These are phyloP conservation scores for Russula brevipes DNA, from an alignment of 768 basidiomycete species.

Conservation along the genomic window DNA sequence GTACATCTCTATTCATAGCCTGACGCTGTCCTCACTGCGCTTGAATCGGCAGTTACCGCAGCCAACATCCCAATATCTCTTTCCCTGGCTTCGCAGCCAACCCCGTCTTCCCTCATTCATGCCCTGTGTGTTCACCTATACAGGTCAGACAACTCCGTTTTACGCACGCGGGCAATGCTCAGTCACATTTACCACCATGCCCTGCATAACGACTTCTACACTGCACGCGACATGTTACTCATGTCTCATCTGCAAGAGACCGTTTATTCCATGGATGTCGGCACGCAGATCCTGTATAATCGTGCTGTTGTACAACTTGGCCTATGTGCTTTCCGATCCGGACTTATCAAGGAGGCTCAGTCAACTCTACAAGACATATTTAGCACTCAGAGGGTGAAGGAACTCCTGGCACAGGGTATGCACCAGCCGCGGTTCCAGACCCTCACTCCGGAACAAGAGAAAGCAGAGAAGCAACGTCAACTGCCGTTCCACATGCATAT, in stretches of 20 bases:
- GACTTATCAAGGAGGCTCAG: slow-evolving; percentile 91
- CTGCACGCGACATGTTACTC: slow-evolving; percentile 93
- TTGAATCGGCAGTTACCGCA: slow-evolving; percentile 64
- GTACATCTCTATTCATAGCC: slow-evolving; percentile 50
- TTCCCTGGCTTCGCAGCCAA: slow-evolving; percentile 48
- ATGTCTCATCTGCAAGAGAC: slow-evolving; percentile 99
- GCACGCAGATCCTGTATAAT: slow-evolving; percentile 97
- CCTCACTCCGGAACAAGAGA: slow-evolving; percentile 91
- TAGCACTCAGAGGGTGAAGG: slow-evolving; percentile 93
- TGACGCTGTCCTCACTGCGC: slow-evolving; percentile 83
- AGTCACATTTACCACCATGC: slow-evolving; percentile 97
- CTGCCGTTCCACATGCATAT: slow-evolving; percentile 99
- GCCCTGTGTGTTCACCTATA: slow-evolving; percentile 89
- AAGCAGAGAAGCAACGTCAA: slow-evolving; percentile 91
- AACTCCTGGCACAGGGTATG: slow-evolving; percentile 92
- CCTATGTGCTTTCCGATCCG: slow-evolving; percentile 92
- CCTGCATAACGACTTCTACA: slow-evolving; percentile 93
- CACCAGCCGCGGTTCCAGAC: slow-evolving; percentile 88
- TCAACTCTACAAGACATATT: slow-evolving; percentile 93
- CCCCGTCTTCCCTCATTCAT: slow-evolving; percentile 78
- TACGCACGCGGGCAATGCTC: slow-evolving; percentile 95
- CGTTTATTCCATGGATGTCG: slow-evolving; percentile 92
- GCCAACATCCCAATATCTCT: slow-evolving; percentile 59
- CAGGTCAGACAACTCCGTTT: slow-evolving; percentile 82
- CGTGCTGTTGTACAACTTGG: slow-evolving; percentile 96